Conservation (phyloP, 1,284 basidiomycete species). For the Austroboletus novae-zelandiae region DNA sequence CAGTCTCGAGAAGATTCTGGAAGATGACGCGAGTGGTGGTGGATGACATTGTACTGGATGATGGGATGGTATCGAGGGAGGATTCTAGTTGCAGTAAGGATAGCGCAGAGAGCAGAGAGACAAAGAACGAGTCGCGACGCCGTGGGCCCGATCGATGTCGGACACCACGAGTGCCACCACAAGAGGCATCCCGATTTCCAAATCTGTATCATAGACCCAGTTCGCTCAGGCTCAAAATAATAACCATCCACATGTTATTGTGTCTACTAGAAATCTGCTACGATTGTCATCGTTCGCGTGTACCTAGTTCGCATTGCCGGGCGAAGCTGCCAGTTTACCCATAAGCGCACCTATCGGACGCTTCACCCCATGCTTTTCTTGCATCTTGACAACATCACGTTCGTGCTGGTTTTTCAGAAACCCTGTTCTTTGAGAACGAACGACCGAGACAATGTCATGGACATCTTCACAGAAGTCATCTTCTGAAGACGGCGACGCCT, state of each 20-base stretch:
- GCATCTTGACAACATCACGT: constrained; percentile 78
- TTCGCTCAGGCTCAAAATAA: no score
- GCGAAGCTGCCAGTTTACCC: constrained; percentile 42
- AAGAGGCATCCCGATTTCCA: background rate
- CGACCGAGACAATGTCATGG: constrained; percentile 60
- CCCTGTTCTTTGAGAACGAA: constrained; percentile 44
- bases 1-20: constrained; percentile 29
- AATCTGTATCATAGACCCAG: background rate
- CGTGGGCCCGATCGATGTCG: background rate
- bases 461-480: constrained; percentile 35
- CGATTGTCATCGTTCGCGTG: constrained; percentile 4
- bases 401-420: constrained; percentile 50
- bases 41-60: constrained; percentile 1
- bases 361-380: no score
- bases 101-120: background rate
- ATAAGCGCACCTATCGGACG: constrained; percentile 36
- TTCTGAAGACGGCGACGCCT: constrained; percentile 17
- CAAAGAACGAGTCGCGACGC: background rate
- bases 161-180: background rate
- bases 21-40: constrained; percentile 19
- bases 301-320: constrained; percentile 42
- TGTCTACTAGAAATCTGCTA: background rate
- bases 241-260: background rate
- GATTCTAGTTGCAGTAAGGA: constrained; percentile 1
- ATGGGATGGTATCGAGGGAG: background rate